These are phyloP conservation scores for Cyclaneusma minus DNA, from an alignment of 2,329 filamentous ascomycete genomes.

Conservation along the genomic window DNA sequence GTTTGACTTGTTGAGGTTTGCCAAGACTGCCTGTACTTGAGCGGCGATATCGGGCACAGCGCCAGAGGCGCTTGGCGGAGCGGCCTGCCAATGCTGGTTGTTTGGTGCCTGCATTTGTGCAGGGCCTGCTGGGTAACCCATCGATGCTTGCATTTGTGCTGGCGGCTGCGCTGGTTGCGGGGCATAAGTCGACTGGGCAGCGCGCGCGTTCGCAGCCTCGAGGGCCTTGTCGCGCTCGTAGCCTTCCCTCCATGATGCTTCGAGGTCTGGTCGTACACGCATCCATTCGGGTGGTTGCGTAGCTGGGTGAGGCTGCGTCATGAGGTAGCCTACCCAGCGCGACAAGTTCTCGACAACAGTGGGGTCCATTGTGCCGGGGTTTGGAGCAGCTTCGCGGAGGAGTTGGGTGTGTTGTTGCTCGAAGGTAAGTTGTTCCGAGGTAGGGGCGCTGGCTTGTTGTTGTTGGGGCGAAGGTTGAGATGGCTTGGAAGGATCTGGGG, in stretches of 20 bases:
- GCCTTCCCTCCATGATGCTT: constrained; percentile 36
- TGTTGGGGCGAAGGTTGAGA: background rate
- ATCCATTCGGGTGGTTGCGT: constrained; percentile 37
- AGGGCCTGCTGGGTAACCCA: too few species aligned
- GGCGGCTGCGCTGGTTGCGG: too few species aligned
- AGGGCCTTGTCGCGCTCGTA: constrained; percentile 23
- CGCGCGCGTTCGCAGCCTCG: constrained; percentile 23
- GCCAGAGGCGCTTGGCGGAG: too few species aligned
- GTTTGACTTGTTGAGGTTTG: constrained; percentile 24
- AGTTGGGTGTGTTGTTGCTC: background rate
- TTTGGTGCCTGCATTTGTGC: too few species aligned
- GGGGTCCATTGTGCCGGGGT: too few species aligned
- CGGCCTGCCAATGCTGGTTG: too few species aligned
- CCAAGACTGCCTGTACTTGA: constrained; percentile 28
- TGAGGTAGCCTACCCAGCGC: constrained; percentile 20
- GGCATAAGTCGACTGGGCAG: too few species aligned
- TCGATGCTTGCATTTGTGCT: too few species aligned
- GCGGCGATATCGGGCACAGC: too few species aligned
- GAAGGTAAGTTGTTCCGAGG: constrained; percentile 1
- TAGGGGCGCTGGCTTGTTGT: background rate
- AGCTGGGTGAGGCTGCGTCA: constrained; percentile 31
- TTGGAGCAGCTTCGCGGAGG: background rate
- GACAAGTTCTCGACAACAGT: constrained; percentile 9
- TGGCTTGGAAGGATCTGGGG: background rate
- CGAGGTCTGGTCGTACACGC: too few species aligned